phyloP scores from a whole-genome alignment of 2,329 filamentous ascomycete genomes.

The Incumbomyces delicatus region DNA sequence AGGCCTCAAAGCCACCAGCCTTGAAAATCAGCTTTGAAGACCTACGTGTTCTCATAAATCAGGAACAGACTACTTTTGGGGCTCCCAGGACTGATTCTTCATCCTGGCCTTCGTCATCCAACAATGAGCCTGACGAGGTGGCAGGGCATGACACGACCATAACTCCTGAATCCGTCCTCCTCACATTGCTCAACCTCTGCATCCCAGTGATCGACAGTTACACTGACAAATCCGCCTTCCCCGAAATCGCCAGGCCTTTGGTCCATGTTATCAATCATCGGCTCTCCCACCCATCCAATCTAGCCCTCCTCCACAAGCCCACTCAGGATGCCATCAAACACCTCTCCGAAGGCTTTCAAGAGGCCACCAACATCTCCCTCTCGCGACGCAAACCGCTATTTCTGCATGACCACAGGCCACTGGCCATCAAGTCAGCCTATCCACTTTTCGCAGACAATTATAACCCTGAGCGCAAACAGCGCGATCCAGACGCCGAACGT shows the following conservation, averaged over 20 bases:
- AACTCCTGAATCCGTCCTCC: constrained; percentile 10
- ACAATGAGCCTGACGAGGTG: neutral
- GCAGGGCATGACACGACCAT: neutral
- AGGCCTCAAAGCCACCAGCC: constrained; percentile 35
- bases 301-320: constrained; percentile 35
- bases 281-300: constrained; percentile 25
- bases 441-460: constrained; percentile 95
- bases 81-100: too few relatives aligned
- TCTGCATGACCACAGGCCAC: constrained; percentile 78
- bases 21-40: constrained; percentile 54
- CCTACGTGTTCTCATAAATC: constrained; percentile 16
- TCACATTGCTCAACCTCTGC: constrained; percentile 51
- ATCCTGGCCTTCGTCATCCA: neutral
- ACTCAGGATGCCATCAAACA: constrained; percentile 22
- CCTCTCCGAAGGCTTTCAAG: constrained; percentile 33
- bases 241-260: constrained; percentile 65
- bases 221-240: constrained; percentile 62
- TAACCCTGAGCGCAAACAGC: constrained; percentile 81
- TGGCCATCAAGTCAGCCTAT: constrained; percentile 77
- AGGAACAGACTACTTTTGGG: too few relatives aligned
- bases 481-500: constrained; percentile 88
- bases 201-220: constrained; percentile 62
- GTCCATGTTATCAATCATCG: constrained; percentile 53
- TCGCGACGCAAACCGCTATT: constrained; percentile 63
- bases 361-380: constrained; percentile 50